These are phyloP conservation scores for Skeletonema grethae DNA, from an alignment of 108 stramenopile genomes.

Conservation along the genomic window DNA sequence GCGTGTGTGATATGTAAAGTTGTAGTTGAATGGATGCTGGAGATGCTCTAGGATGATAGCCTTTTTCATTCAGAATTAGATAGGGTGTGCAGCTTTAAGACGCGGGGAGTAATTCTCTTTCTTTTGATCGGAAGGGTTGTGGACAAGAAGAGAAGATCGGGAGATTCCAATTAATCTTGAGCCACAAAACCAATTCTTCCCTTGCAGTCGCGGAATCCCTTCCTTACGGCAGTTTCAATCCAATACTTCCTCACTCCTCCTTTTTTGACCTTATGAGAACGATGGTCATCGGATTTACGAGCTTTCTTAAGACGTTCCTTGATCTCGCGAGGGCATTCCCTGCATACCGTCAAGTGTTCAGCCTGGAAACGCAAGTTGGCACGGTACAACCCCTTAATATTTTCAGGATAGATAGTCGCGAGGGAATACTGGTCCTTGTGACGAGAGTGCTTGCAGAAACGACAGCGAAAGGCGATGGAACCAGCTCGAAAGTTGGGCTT, in stretches of 20 bases:
- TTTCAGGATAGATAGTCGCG: no score
- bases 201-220: not conserved
- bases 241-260: not conserved
- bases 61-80: no score
- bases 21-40: not conserved
- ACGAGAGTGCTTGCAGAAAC: slow-evolving; percentile 2
- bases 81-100: not conserved
- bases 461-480: slow-evolving; percentile 4
- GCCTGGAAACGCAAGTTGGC: no score
- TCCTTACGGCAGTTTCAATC: not conserved
- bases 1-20: not conserved
- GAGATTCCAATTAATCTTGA: not conserved
- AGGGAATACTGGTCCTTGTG: not conserved
- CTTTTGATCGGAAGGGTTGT: not conserved
- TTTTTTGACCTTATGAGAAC: not conserved
- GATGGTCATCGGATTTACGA: not conserved
- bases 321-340: no score
- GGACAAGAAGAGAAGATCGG: not conserved
- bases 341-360: no score
- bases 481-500: slow-evolving; percentile 3
- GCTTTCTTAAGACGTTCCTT: not conserved
- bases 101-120: not conserved
- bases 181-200: not conserved
- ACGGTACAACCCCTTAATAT: no score
- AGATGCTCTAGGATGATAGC: not conserved